These are phyloP conservation scores for Hanseniaspora sp. DNA, from an alignment of 1,139 yeast species.

Conservation along the genomic window DNA sequence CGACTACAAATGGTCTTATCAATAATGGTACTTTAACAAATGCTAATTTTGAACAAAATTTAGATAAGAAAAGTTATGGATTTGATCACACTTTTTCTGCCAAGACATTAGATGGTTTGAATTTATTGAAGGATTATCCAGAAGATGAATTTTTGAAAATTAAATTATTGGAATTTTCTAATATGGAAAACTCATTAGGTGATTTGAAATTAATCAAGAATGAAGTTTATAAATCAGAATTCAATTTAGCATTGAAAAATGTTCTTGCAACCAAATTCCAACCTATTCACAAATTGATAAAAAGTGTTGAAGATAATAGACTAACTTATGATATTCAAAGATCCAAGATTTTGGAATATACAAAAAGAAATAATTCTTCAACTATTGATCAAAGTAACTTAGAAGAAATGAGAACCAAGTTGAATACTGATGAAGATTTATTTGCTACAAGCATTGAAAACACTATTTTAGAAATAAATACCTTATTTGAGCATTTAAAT, in stretches of 20 bases:
- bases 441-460: constrained; percentile 87
- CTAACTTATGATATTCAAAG: constrained; percentile 73
- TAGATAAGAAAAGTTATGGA: background rate
- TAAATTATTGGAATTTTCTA: constrained; percentile 41
- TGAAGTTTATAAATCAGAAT: constrained; percentile 54
- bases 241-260: constrained; percentile 56
- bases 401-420: constrained; percentile 61
- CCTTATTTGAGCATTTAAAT: constrained; percentile 62
- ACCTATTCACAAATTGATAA: constrained; percentile 61
- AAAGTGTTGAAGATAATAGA: constrained; percentile 67
- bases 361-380: constrained; percentile 35
- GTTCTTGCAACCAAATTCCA: constrained; percentile 54
- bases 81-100: constrained; percentile 32
- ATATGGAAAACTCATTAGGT: constrained; percentile 58
- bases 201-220: constrained; percentile 80
- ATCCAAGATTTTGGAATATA: constrained; percentile 42
- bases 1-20: constrained; percentile 34
- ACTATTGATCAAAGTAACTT: constrained; percentile 47
- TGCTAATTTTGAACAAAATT: constrained; percentile 39
- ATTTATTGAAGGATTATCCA: constrained; percentile 31
- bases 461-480: constrained; percentile 75
- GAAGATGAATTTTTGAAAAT: constrained; percentile 37
- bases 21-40: constrained; percentile 46
- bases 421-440: constrained; percentile 82
- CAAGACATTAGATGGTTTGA: constrained; percentile 22